Evolutionary conservation across 345 rosid genomes (phyloP).

Genomic region (Barbarea vulgaris): DNA sequence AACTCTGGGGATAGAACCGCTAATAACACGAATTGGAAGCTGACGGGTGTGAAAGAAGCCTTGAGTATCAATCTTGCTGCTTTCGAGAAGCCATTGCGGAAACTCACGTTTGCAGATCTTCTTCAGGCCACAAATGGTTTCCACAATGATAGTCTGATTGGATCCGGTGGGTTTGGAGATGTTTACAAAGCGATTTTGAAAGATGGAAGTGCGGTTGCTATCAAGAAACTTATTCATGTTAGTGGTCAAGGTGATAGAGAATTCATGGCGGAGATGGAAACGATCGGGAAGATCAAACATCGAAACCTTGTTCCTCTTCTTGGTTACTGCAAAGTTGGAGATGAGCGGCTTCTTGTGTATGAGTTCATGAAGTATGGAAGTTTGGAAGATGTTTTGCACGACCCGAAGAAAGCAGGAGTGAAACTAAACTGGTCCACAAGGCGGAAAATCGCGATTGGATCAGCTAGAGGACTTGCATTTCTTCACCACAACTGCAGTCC

Average conservation of each 20-base stretch:
- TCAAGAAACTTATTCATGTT: constrained; percentile 87
- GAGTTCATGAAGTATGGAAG: constrained; percentile 97
- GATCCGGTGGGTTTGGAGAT: constrained; percentile 97
- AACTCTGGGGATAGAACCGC: constrained; percentile 68
- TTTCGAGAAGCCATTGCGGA: constrained; percentile 81
- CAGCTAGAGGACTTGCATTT: constrained; percentile 88
- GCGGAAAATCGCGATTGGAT: constrained; percentile 84
- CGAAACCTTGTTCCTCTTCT: constrained; percentile 88
- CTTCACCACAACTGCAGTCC: constrained; percentile 93
- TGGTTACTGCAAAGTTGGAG: constrained; percentile 90
- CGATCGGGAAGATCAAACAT: constrained; percentile 96
- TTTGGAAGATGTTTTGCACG: constrained; percentile 86
- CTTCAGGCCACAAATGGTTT: constrained; percentile 91
- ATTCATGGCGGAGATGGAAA: constrained; percentile 97
- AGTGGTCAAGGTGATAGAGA: constrained; percentile 98
- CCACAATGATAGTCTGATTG: constrained; percentile 80
- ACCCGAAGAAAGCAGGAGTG: constrained; percentile 67
- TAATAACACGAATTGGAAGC: constrained; percentile 66
- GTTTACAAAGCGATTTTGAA: constrained; percentile 88
- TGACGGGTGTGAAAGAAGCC: constrained; percentile 70
- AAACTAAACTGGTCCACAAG: constrained; percentile 79
- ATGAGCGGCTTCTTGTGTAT: constrained; percentile 89
- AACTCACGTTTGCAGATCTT: constrained; percentile 90
- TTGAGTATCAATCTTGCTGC: constrained; percentile 82
- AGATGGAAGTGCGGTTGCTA: constrained; percentile 88